phyloP scores from a whole-genome alignment of 1,139 yeast species.

The Candida sanyaensis region DNA sequence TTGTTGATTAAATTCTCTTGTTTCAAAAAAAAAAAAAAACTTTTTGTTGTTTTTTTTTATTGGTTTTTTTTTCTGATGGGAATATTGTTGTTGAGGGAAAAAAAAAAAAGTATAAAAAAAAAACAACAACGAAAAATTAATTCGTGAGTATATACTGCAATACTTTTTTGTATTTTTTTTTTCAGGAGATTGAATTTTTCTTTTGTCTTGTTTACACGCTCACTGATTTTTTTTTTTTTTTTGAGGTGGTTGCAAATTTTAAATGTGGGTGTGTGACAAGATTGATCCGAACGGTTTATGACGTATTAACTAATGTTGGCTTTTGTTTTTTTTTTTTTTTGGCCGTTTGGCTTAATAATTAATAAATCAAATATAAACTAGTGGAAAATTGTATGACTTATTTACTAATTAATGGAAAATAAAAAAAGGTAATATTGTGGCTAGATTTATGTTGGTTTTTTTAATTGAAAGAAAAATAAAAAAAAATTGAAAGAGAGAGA shows the following conservation, averaged over 20 bases:
- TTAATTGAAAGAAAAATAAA: too few relatives aligned
- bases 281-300: neutral
- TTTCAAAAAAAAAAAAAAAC: too few relatives aligned
- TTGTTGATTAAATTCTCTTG: neutral
- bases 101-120: neutral
- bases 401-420: too few relatives aligned
- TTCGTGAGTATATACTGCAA: slow-evolving; percentile 2
- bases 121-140: too few relatives aligned
- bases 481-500: too few relatives aligned
- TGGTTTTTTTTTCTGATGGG: neutral
- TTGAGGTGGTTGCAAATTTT: slow-evolving; percentile 2
- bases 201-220: neutral
- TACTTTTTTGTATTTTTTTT: neutral
- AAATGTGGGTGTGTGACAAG: neutral
- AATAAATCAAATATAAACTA: neutral
- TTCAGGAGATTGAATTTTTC: neutral
- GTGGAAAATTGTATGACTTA: too few relatives aligned
- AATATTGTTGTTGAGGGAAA: neutral
- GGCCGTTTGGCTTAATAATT: neutral
- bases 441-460: too few relatives aligned
- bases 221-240: too few relatives aligned
- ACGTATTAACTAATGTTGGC: neutral
- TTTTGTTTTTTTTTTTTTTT: neutral
- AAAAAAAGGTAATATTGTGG: too few relatives aligned
- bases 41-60: neutral